Evolutionary conservation across 1,284 basidiomycete genomes (phyloP), one percentile per base, ranked within the genome.

Genomic region (Anthracocystis panici-leucophaei): DNA sequence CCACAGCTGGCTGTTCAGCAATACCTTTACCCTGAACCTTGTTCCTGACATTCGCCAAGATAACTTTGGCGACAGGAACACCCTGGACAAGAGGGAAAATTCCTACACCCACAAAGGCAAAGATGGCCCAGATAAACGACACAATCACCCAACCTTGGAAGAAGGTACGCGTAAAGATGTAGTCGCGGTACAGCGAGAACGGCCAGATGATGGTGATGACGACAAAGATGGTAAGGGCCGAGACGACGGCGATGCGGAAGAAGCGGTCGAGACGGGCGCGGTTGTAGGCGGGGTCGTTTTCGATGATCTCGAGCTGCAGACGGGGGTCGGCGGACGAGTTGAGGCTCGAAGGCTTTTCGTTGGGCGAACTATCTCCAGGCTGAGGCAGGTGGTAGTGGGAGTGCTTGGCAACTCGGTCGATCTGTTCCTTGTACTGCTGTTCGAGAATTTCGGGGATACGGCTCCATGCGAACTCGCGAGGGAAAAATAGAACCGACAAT

Each of bases 191-290:
- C 45, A 85, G 77, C 10, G 70, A 70, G 41, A 84, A 80, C 2
- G 84, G 84, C 78, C 78, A 83, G 41, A 85, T 78, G 64, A 85
- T 75, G 62, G 82, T 80, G 55, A 84, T 74, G 16, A 82, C 77
- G 11, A 82, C 63, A 52, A 81, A 81, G 41, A 79, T 60, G 9
- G 70, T 58, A 7, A 65, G 62, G 3, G 69, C 57, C 8, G 71
- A 59, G 31, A 53, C 27, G 14, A 65, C 52, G 1, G 79, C 66
- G 54, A 79, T 59, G 23, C 65, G 53, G 58, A 76, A 71, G 42
- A 48, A 57, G 11, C 65, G 61, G 33, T 78, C 68, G 12, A 78
- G 64, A 38, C 65, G 64, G 11, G 63, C 60, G 3, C 51, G 56
- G 54, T 66, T 59, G 69, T 67, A 69, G 29, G 54, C 14, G 6